Evolutionary conservation across 2,329 filamentous ascomycete species (phyloP), one percentile per base, ranked within the genome.

Genomic region (Pyricularia sp.): DNA sequence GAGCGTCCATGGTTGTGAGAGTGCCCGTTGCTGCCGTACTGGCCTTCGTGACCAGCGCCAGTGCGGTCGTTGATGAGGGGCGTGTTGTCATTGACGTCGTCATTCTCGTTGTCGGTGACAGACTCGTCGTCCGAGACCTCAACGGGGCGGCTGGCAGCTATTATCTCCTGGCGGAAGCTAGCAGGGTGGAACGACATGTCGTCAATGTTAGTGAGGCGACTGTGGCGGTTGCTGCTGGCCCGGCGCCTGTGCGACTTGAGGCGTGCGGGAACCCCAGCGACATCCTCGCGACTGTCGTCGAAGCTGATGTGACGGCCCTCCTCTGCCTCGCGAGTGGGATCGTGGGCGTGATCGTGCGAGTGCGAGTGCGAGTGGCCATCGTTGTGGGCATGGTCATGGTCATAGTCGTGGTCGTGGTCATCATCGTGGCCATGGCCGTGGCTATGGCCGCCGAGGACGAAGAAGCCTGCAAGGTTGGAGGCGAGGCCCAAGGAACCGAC

Each of bases 391-490:
- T 78, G 75, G 1, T 76, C 74, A 23, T 61, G 58, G 17, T 76
- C 74, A 23, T 61, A 23, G 17, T 73, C 77, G 69, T 85, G 82
- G 3, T 72, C 78, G 64, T 82, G 79, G 6, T 80, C 80, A 68
- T 84, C 79, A 6, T 77, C 79, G 71, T 87, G 84, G 25, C 85
- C 86, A 76, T 95, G 92, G 17, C 88, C 88, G 77, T 98, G 94
- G 3, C 92, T 92, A 77, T 98, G 94, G 69, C 97, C 94, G 73
- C 97, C 95, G 75, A 99, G 92, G 36, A 99, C 88, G 69, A 94
- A 86, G 71, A 99, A 90, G 2, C 95, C 95, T 66, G 94, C 82
- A 25, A 98, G 85, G 76, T 99, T 99, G 36, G 94, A 97, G 9
- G 89, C 84, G 17, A 99, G 86, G 67, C 95, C 95, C 70, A 92